Percentiles rank a stretch among this genome's conserved stretches.
Conservation (phyloP, 345 rosid genomes). For the Camelina laxa region DNA sequence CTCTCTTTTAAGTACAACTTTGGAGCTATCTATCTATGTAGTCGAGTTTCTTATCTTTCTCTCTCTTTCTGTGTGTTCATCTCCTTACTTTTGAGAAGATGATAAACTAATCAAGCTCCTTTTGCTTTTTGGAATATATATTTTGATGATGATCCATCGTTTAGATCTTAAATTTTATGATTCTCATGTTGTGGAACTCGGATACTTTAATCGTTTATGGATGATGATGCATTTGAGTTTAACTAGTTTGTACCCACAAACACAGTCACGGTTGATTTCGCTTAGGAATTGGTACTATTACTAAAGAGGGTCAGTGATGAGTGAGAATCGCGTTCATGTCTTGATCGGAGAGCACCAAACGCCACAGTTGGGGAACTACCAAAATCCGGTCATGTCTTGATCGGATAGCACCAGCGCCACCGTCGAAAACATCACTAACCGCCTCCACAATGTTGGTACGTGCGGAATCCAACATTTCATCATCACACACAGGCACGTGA, state of each 20-base stretch:
- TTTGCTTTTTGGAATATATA: not conserved
- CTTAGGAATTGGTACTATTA: not conserved
- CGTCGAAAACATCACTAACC: not conserved
- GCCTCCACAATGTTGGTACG: constrained; percentile 30
- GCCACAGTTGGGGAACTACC: too few relatives aligned
- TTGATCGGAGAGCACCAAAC: too few relatives aligned
- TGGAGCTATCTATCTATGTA: constrained; percentile 24
- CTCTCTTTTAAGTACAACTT: constrained; percentile 36
- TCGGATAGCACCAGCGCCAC: constrained; percentile 4
- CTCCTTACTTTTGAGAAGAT: constrained; percentile 1
- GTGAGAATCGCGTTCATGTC: not conserved
- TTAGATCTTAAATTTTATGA: not conserved
- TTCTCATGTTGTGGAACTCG: not conserved
- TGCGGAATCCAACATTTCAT: constrained; percentile 41
- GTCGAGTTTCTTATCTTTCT: not conserved
- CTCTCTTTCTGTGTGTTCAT: constrained; percentile 21
- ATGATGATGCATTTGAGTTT: constrained; percentile 15
- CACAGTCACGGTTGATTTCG: not conserved
- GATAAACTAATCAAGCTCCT: not conserved
- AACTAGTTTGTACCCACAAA: not conserved
- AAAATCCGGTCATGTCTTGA: not conserved
- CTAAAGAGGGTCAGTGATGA: not conserved
- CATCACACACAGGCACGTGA: constrained; percentile 25
- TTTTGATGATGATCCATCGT: not conserved
- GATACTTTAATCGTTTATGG: not conserved